Evolutionary conservation across 495 filamentous ascomycete species (phyloP), one percentile per base, ranked within the genome.

Genomic region (Penicillium nucicola): DNA sequence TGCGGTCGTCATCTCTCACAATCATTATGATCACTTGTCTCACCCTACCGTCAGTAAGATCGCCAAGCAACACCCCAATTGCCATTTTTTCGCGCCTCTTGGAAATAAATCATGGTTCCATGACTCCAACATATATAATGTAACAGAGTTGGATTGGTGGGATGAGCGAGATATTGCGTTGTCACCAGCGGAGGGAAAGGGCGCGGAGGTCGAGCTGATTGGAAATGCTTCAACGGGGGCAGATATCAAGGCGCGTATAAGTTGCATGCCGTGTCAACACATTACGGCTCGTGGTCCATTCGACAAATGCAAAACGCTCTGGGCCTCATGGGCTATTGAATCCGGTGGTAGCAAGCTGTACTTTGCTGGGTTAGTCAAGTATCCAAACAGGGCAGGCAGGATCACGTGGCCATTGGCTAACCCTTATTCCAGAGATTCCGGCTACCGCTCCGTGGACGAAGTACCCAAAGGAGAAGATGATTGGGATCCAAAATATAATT

Each of bases 91-190:
- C 51, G 92, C 88, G 15, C 89, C 89, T 0, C 64, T 97, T 1
- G 90, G 92, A n/a, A 84, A 93, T 46, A 89, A 89, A 70, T 66
- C 81, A 42, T 97, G 93, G 93, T 97, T 97, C 66, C 68, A 69
- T 38, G 50, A 67, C 3, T 77, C 73, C 23, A 88, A 87, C 1
- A 78, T 96, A 37, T 28, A 75, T 0, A 86, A 86, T 31, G 84
- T 93, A 34, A 92, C 88, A 2, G 92, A 97, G 69, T 63, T 96
- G 62, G 93, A 98, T 61, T 98, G 93, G 93, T 97, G 93, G 92
- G 87, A 96, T 55, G 83, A 89, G 50, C 79, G 82, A 9, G 85
- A 92, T 43, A 64, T 97, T 15, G 81, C 72, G 0, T 62, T 96
- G 37, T 77, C 77, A 28, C 77, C 77, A 0, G 55, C 61, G 12